Conservation (phyloP, 352 stramenopile species). For the Globisporangium paroecandrum region DNA sequence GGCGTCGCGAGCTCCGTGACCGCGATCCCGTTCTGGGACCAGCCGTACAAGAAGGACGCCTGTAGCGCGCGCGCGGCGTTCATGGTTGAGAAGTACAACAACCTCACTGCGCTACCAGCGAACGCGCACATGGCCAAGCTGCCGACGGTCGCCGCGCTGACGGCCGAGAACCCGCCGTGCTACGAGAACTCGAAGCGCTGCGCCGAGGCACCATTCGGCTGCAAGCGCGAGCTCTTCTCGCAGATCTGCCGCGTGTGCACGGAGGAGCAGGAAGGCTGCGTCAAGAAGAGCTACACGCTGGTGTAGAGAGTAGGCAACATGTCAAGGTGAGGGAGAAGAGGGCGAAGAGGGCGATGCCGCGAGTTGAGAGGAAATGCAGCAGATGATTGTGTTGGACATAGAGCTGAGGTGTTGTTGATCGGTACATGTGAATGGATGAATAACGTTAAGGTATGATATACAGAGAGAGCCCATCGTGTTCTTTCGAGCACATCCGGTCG, state of each 20-base stretch:
- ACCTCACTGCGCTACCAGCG: slow-evolving; percentile 6
- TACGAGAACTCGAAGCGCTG: slow-evolving; percentile 46
- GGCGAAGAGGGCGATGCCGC: too few relatives aligned
- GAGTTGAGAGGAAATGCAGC: too few relatives aligned
- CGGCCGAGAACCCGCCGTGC: slow-evolving; percentile 43
- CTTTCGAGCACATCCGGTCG: too few relatives aligned
- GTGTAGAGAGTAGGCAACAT: neutral
- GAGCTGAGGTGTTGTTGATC: too few relatives aligned
- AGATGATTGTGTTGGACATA: too few relatives aligned
- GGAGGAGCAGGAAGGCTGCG: slow-evolving; percentile 19
- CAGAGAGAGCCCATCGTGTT: too few relatives aligned
- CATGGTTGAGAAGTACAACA: slow-evolving; percentile 47
- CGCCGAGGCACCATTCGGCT: slow-evolving; percentile 27
- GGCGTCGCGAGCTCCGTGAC: slow-evolving; percentile 15
- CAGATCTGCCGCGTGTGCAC: slow-evolving; percentile 52
- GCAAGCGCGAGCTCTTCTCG: slow-evolving; percentile 44
- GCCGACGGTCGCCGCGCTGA: slow-evolving; percentile 29
- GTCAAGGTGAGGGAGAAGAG: too few relatives aligned
- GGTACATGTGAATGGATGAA: too few relatives aligned
- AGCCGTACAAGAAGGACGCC: slow-evolving; percentile 30
- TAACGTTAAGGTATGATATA: too few relatives aligned
- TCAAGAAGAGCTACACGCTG: slow-evolving; percentile 19
- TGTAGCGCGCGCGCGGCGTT: slow-evolving; percentile 30
- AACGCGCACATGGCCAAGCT: slow-evolving; percentile 39
- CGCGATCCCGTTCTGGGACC: slow-evolving; percentile 50